A percentile compares a stretch with the other conserved stretches of the same genome.
Evolutionary conservation across 2,329 filamentous ascomycete species (phyloP).

Genomic region (Curvularia hawaiiensis): DNA sequence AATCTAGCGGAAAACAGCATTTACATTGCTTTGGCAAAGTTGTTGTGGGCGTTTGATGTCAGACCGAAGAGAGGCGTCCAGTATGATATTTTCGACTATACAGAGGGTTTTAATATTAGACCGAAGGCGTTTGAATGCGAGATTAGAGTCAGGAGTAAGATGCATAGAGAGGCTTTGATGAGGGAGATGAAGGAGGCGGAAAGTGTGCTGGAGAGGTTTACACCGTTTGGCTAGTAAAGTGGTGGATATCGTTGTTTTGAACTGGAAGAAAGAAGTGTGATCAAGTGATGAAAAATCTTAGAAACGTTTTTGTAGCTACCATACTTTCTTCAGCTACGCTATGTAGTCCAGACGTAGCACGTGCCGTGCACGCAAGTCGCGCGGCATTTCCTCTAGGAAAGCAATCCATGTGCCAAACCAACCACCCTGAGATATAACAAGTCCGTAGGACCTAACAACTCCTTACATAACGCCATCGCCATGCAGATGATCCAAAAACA

Average conservation of each 20-base stretch:
- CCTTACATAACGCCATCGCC: conserved; percentile 10
- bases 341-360: conserved; percentile 4
- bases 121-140: conserved; percentile 45
- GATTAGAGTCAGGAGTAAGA: conserved; percentile 41
- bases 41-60: conserved; percentile 46
- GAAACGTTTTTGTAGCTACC: not conserved
- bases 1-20: conserved; percentile 41
- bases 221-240: conserved; percentile 32
- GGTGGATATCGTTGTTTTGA: not conserved
- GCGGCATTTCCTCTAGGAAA: not conserved
- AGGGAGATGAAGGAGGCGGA: conserved; percentile 38
- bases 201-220: conserved; percentile 43
- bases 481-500: conserved; percentile 16
- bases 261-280: not conserved
- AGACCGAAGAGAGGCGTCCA: conserved; percentile 31
- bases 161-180: conserved; percentile 35
- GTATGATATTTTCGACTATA: conserved; percentile 50
- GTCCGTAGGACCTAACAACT: not conserved
- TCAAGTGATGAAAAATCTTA: not conserved
- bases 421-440: not conserved
- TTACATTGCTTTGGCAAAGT: conserved; percentile 41
- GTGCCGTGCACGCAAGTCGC: not conserved
- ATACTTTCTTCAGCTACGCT: not conserved
- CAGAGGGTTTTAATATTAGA: conserved; percentile 50
- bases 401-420: not conserved